Conservation (phyloP, 306 rosid genomes). For the Begonia loranthoides region DNA sequence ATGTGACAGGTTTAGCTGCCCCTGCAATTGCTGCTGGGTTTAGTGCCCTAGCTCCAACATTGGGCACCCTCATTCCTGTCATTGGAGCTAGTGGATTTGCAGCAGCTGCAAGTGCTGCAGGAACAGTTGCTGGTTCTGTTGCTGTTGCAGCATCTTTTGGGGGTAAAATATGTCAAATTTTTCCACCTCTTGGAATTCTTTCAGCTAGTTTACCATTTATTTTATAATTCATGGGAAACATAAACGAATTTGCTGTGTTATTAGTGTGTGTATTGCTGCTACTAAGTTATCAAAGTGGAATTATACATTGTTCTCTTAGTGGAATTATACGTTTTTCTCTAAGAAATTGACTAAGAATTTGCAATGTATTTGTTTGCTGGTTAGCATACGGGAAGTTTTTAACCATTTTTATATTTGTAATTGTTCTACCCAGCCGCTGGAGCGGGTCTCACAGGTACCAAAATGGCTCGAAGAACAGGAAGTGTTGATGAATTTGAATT, state of each 20-base stretch:
- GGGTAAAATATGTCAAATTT: slow-evolving; percentile 30
- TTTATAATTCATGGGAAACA: slow-evolving; percentile 3
- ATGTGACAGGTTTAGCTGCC: slow-evolving; percentile 79
- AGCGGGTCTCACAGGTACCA: slow-evolving; percentile 51
- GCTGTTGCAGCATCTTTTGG: slow-evolving; percentile 99
- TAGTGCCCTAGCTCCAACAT: slow-evolving; percentile 82
- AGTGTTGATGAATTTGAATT: slow-evolving; percentile 38
- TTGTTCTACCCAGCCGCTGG: slow-evolving; percentile 32
- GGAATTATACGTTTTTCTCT: too few relatives aligned
- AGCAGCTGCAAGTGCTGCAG: slow-evolving; percentile 88
- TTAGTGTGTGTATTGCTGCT: not conserved
- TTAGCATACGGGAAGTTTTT: too few relatives aligned
- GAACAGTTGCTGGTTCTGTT: slow-evolving; percentile 86
- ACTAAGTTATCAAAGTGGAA: too few relatives aligned
- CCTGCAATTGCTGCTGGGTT: slow-evolving; percentile 96
- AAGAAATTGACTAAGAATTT: too few relatives aligned
- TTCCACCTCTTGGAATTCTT: slow-evolving; percentile 8
- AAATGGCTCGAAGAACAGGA: slow-evolving; percentile 54
- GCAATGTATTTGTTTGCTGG: too few relatives aligned
- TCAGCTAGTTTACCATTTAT: slow-evolving; percentile 4
- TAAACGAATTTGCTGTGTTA: not conserved
- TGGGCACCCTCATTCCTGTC: slow-evolving; percentile 80
- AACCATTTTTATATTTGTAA: too few relatives aligned
- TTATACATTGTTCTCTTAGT: too few relatives aligned
- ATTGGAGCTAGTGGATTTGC: slow-evolving; percentile 93